Evolutionary conservation across 129 eudicot genomes (phyloP).

Genomic region (Arctium minus): DNA sequence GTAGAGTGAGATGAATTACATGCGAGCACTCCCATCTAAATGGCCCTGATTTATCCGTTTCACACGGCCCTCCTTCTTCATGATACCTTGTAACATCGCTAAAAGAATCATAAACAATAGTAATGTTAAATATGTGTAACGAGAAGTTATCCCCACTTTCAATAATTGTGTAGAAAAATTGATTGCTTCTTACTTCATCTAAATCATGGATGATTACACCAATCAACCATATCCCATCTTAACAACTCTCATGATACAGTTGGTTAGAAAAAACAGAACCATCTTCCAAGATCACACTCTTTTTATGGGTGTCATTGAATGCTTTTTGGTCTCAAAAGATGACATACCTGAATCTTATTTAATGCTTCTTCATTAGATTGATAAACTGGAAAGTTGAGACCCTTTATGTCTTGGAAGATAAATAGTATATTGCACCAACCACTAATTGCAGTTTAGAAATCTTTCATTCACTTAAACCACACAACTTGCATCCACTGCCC

Average conservation of each 20-base stretch:
- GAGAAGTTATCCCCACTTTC: conserved; percentile 32
- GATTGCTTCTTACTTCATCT: conserved; percentile 24
- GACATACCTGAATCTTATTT: conserved; percentile 26
- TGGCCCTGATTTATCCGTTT: no score
- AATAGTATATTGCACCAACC: conserved; percentile 27
- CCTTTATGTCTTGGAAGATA: conserved; percentile 15
- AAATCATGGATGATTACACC: conserved; percentile 34
- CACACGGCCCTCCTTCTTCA: no score
- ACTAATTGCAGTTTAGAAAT: conserved; percentile 27
- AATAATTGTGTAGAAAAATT: conserved; percentile 34
- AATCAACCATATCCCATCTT: conserved; percentile 29
- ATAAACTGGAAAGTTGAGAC: conserved; percentile 9
- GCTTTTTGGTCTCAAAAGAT: conserved; percentile 42
- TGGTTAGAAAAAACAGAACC: conserved; percentile 34
- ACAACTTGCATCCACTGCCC: conserved; percentile 21
- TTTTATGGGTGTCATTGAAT: conserved; percentile 2
- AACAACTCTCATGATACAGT: conserved; percentile 30
- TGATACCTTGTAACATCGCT: no score
- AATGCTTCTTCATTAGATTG: conserved; percentile 15
- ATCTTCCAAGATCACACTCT: conserved; percentile 34
- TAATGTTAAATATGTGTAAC: no score
- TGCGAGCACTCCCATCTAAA: no score
- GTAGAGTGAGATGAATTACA: no score
- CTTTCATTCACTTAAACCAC: conserved; percentile 10
- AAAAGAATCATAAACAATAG: no score